Base-by-base conservation (phyloP, 305 asterid genomes). In the Fraxinus floribunda region DNA sequence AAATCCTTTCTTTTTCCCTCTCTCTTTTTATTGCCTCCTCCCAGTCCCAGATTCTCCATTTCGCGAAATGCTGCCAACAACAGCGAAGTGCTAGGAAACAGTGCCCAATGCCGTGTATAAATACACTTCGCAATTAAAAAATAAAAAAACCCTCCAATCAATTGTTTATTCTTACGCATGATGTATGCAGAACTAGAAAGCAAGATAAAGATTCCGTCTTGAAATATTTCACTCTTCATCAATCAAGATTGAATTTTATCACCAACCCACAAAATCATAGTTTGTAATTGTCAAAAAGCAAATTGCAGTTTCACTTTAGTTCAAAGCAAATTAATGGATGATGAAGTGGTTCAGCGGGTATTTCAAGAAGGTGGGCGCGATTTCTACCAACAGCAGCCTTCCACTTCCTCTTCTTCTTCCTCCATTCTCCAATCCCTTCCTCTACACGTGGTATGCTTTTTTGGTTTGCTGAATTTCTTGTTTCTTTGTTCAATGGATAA, bases 391-490 rank as follows among this genome's bases (percentile, higher is more conserved):
- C 97, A 92, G 49, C 94, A 88, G 89, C 95, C 98, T 66, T 92
- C 98, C 77, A 91, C 98, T 83, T 92, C 98, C 13, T 88, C 97
- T 22, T 91, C 97, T 29, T 91, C 97, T 55, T 90, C 94, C 7
- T 96, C 98, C 81, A 94, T 96, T 86, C 98, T 96, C 77, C 97
- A 96, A 85, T 93, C 98, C 36, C 98, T 94, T 36, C 98, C 98
- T 79, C 93, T 96, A 62, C 99, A 96, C 29, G 94, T 94, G 96
- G 99, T 93, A 91, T 39, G 84, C 13, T 55, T 35, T 39, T 24
- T 15, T 0, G 4, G 7, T 60, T 35, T 46, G 75, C 15, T 73
- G 52, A 68, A 9, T n/a, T 84, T 66, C 71, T 13, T 24, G 71
- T 36, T 79, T 84, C 70, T 83, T 4, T 36, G 83, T 78, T 72